phyloP scores from a whole-genome alignment of 345 rosid species.

The Xanthoceras sorbifolium region DNA sequence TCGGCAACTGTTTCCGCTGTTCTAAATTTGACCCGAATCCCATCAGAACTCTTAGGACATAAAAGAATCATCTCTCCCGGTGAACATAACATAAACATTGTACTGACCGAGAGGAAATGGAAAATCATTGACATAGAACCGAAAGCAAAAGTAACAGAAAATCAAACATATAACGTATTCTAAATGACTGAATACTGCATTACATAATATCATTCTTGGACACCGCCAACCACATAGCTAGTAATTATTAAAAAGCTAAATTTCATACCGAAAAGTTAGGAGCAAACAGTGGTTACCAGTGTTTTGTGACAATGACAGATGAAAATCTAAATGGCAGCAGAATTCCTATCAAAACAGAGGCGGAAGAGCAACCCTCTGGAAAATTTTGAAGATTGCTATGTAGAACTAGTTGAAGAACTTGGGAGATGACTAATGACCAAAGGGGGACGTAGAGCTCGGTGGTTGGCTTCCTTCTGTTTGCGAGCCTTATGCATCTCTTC shows the following conservation, averaged over 20 bases:
- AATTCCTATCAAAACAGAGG: constrained; percentile 10
- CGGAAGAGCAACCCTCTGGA: constrained; percentile 22
- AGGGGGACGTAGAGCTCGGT: constrained; percentile 59
- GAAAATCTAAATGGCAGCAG: constrained; percentile 7
- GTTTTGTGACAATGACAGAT: not conserved
- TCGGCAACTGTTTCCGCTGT: too few relatives aligned
- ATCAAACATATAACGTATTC: not conserved
- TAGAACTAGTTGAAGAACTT: constrained; percentile 34
- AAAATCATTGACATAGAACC: not conserved
- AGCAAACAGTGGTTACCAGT: not conserved
- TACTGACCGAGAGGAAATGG: too few relatives aligned
- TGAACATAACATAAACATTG: too few relatives aligned
- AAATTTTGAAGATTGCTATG: constrained; percentile 32
- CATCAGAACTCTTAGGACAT: too few relatives aligned
- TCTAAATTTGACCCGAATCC: too few relatives aligned
- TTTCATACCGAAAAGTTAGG: not conserved
- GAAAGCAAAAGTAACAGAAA: not conserved
- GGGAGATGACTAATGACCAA: constrained; percentile 57
- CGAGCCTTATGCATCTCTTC: constrained; percentile 84
- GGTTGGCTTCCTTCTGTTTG: constrained; percentile 54
- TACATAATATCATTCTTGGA: not conserved
- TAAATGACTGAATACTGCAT: not conserved
- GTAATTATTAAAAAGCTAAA: not conserved
- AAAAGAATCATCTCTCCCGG: too few relatives aligned
- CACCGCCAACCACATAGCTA: not conserved